Evolutionary conservation across 1,139 yeast species (phyloP).

Genomic region (Debaryomyces psychrophilus): DNA sequence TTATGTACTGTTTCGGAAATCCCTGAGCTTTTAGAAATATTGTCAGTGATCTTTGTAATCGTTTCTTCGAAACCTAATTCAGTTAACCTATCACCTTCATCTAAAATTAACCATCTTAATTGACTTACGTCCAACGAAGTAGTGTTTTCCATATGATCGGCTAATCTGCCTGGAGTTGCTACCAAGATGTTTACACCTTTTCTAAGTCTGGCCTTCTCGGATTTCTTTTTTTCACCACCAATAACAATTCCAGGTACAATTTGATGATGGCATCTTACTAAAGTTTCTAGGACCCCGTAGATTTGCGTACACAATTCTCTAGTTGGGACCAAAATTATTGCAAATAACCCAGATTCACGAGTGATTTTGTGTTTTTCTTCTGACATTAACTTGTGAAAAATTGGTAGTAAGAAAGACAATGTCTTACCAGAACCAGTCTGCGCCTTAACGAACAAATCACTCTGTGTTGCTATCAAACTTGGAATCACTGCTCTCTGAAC

Average conservation of each 20-base stretch:
- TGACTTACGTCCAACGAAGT: slow-evolving; percentile 66
- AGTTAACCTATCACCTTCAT: slow-evolving; percentile 94
- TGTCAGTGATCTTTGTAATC: slow-evolving; percentile 69
- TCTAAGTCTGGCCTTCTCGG: slow-evolving; percentile 87
- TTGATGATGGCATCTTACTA: slow-evolving; percentile 74
- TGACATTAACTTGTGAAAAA: slow-evolving; percentile 68
- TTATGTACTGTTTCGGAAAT: slow-evolving; percentile 40
- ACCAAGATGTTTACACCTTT: slow-evolving; percentile 88
- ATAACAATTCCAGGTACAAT: slow-evolving; percentile 91
- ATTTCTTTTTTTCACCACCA: slow-evolving; percentile 93
- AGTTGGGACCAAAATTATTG: slow-evolving; percentile 86
- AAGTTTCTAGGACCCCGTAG: slow-evolving; percentile 72
- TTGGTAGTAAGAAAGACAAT: slow-evolving; percentile 80
- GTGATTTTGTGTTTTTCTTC: slow-evolving; percentile 49
- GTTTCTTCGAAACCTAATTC: slow-evolving; percentile 97
- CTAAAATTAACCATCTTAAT: slow-evolving; percentile 81
- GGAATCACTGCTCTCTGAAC: slow-evolving; percentile 89
- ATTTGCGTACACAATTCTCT: slow-evolving; percentile 95
- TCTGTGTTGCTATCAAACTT: slow-evolving; percentile 51
- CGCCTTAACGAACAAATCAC: slow-evolving; percentile 85
- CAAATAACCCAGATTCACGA: slow-evolving; percentile 86
- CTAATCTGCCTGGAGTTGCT: slow-evolving; percentile 90
- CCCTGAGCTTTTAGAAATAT: slow-evolving; percentile 50
- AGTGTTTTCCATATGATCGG: slow-evolving; percentile 92
- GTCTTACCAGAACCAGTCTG: slow-evolving; percentile 98